Percentiles rank a stretch among this genome's conserved stretches.
These are phyloP conservation scores for Penicillium dipodomyicola DNA, from an alignment of 495 filamentous ascomycete species.

Conservation along the genomic window DNA sequence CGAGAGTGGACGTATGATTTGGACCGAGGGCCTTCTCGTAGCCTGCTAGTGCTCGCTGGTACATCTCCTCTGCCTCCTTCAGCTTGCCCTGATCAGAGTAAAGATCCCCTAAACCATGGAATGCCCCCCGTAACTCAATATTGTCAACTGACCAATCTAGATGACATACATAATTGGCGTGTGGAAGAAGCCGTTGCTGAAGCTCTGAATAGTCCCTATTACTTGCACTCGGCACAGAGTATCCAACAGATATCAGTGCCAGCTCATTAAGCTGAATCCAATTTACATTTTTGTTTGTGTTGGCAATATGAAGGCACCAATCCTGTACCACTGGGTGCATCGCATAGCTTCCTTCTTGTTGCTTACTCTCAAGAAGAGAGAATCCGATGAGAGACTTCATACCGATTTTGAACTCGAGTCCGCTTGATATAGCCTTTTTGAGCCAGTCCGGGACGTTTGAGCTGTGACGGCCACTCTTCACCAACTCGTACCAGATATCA, in stretches of 20 bases:
- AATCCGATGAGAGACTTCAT: slow-evolving; percentile 33
- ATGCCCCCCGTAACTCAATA: no score
- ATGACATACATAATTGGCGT: no score
- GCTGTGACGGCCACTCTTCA: slow-evolving; percentile 15
- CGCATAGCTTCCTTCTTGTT: slow-evolving; percentile 31
- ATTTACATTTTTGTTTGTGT: slow-evolving; percentile 10
- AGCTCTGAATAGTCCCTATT: no score
- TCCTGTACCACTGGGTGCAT: slow-evolving; percentile 38
- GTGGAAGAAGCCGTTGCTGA: no score
- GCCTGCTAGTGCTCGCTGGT: no score
- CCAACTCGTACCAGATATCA: slow-evolving; percentile 51
- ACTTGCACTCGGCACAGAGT: neutral
- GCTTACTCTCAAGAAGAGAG: slow-evolving; percentile 29
- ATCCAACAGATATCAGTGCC: slow-evolving; percentile 28
- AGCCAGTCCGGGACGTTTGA: slow-evolving; percentile 30
- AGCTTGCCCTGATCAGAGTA: no score
- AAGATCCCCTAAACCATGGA: no score
- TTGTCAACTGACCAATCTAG: no score
- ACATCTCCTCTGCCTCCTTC: no score
- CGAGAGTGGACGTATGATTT: no score
- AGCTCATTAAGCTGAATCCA: slow-evolving; percentile 20
- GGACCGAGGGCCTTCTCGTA: no score
- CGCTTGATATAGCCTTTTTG: slow-evolving; percentile 14
- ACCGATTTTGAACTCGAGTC: slow-evolving; percentile 29
- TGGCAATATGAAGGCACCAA: slow-evolving; percentile 29